Evolutionary conservation across 2,329 filamentous ascomycete genomes (phyloP).

Genomic region (Talaromyces sp.): DNA sequence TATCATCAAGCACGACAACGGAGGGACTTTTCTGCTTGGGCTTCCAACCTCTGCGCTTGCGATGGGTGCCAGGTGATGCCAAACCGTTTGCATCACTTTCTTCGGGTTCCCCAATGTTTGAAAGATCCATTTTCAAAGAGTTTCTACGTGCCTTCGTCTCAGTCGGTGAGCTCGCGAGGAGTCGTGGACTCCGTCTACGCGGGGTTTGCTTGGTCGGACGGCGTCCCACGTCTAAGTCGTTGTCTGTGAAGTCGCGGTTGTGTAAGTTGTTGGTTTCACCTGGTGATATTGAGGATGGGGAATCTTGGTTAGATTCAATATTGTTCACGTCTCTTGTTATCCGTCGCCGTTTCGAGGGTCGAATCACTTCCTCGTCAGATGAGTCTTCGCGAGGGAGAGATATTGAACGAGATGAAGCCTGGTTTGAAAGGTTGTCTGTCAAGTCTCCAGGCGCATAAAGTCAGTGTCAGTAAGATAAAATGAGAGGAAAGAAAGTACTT

Average conservation of each 20-base stretch:
- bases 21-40: conserved; percentile 16
- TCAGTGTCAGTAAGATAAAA: background rate
- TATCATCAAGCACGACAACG: conserved; percentile 28
- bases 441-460: background rate
- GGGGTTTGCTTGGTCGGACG: background rate
- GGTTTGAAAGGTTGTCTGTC: background rate
- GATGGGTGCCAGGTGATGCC: conserved; percentile 21
- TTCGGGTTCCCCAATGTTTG: conserved; percentile 25
- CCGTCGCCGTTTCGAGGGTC: conserved; percentile 12
- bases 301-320: background rate
- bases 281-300: background rate
- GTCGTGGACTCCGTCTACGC: conserved; percentile 7
- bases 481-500: background rate
- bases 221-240: background rate
- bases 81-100: conserved; percentile 32
- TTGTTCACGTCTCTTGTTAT: background rate
- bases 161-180: conserved; percentile 2
- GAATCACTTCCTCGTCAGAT: conserved; percentile 12
- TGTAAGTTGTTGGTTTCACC: background rate
- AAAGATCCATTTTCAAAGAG: conserved; percentile 15
- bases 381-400: background rate
- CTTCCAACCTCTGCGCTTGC: conserved; percentile 29
- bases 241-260: background rate
- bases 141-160: conserved; percentile 13
- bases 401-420: background rate